These are phyloP conservation scores for Zancudomyces culisetae DNA, from an alignment of 371 early-diverging fungal genomes.

Conservation along the genomic window DNA sequence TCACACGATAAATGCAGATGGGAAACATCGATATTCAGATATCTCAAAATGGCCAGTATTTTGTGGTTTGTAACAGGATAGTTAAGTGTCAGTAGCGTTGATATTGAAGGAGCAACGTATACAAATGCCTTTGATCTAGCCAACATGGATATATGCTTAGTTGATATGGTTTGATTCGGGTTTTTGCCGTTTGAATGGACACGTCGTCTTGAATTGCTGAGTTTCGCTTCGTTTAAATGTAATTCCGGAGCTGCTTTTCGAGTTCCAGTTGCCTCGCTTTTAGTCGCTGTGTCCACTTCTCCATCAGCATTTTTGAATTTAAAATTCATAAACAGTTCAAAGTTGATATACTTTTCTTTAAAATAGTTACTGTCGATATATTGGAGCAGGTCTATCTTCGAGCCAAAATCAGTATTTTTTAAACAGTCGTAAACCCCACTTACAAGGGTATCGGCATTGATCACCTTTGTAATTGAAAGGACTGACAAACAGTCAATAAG, in stretches of 20 bases:
- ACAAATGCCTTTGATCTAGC: not conserved
- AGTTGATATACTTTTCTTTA: not conserved
- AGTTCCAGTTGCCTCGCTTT: not conserved
- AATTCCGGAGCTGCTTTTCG: not conserved
- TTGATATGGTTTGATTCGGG: not conserved
- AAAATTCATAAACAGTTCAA: not conserved
- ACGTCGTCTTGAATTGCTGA: too few species aligned
- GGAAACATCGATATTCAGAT: too few species aligned
- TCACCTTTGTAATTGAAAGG: not conserved
- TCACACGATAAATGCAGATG: too few species aligned
- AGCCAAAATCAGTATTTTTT: not conserved
- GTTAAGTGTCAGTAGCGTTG: not conserved
- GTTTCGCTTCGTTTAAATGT: too few species aligned
- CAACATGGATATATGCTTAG: not conserved
- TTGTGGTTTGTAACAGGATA: not conserved
- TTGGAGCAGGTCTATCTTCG: not conserved
- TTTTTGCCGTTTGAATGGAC: too few species aligned
- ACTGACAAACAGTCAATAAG: not conserved
- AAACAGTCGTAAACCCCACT: not conserved
- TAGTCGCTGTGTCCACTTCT: not conserved
- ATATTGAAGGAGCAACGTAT: not conserved
- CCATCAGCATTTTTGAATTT: not conserved
- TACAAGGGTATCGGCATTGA: not conserved
- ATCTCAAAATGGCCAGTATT: not conserved
- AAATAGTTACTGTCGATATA: not conserved